Conservation (phyloP, 2,329 filamentous ascomycete genomes). For the Arthrobotrys musiformis region DNA sequence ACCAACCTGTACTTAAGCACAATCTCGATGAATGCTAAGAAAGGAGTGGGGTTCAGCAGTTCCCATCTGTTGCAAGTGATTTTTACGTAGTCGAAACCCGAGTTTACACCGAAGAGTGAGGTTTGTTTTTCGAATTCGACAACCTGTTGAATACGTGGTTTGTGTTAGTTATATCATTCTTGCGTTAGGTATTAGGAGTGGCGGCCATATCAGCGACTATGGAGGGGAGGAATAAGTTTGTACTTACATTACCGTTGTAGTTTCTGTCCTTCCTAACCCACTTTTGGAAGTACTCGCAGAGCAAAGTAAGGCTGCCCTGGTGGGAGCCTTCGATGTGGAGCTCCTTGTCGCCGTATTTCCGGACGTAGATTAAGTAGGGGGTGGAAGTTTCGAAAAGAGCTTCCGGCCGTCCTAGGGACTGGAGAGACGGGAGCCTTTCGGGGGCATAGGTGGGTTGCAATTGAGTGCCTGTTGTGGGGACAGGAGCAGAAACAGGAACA, state of each 20-base stretch:
- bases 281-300: conserved; percentile 54
- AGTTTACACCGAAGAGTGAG: conserved; percentile 43
- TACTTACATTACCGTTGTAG: conserved; percentile 52
- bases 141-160: conserved; percentile 20
- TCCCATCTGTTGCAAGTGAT: conserved; percentile 54
- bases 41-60: conserved; percentile 49
- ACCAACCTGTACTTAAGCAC: conserved; percentile 49
- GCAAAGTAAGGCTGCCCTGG: conserved; percentile 43
- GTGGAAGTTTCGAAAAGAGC: conserved; percentile 40
- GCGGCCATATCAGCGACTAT: neutral
- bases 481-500: conserved; percentile 8
- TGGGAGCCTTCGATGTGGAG: conserved; percentile 54
- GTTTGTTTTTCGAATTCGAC: conserved; percentile 50
- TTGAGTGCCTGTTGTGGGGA: neutral
- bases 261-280: conserved; percentile 50
- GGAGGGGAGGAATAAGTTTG: neutral
- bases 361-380: conserved; percentile 52
- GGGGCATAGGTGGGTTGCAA: conserved; percentile 19
- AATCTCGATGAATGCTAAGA: conserved; percentile 50
- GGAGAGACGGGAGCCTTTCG: conserved; percentile 35
- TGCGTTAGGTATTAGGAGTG: neutral
- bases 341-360: conserved; percentile 50
- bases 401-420: conserved; percentile 31
- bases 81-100: conserved; percentile 51
- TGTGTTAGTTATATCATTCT: conserved; percentile 2